Percentiles rank a stretch among this genome's conserved stretches.
These are phyloP conservation scores for Fomitopsis serialis DNA, from an alignment of 768 basidiomycete genomes.

Conservation along the genomic window DNA sequence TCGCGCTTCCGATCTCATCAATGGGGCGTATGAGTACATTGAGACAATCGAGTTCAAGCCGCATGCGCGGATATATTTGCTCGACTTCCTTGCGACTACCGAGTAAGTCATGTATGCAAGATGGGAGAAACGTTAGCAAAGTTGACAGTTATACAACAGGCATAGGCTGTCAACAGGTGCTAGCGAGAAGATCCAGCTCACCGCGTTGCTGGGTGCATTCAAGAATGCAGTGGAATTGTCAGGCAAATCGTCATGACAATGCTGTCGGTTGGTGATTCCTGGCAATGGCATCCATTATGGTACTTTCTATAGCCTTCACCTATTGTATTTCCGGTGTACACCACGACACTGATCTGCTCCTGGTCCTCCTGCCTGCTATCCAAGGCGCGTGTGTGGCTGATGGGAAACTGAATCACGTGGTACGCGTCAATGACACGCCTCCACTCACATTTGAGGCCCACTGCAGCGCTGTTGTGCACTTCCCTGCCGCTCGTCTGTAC, in stretches of 20 bases:
- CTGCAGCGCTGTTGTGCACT: too few relatives aligned
- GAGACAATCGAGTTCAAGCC: conserved; percentile 83
- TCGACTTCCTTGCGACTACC: conserved; percentile 91
- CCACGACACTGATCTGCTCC: too few relatives aligned
- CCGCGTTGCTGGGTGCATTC: conserved; percentile 86
- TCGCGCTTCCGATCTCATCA: conserved; percentile 94
- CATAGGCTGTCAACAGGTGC: conserved; percentile 90
- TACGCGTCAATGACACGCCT: too few relatives aligned
- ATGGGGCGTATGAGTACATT: conserved; percentile 87
- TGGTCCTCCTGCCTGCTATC: too few relatives aligned
- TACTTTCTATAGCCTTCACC: too few relatives aligned
- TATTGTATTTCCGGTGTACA: too few relatives aligned
- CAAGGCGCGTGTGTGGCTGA: too few relatives aligned
- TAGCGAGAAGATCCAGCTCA: conserved; percentile 91
- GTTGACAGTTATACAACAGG: conserved; percentile 37
- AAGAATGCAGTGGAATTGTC: conserved; percentile 86
- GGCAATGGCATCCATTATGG: too few relatives aligned
- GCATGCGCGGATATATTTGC: conserved; percentile 81
- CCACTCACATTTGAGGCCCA: too few relatives aligned
- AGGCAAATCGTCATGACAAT: conserved; percentile 29
- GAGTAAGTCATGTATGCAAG: conserved; percentile 54
- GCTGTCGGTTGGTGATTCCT: not conserved
- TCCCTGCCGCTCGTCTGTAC: too few relatives aligned
- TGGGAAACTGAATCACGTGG: too few relatives aligned
- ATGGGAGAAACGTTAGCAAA: not conserved